Evolutionary conservation across 2,329 filamentous ascomycete genomes (phyloP).

Genomic region (Stagonosporopsis tanaceti): DNA sequence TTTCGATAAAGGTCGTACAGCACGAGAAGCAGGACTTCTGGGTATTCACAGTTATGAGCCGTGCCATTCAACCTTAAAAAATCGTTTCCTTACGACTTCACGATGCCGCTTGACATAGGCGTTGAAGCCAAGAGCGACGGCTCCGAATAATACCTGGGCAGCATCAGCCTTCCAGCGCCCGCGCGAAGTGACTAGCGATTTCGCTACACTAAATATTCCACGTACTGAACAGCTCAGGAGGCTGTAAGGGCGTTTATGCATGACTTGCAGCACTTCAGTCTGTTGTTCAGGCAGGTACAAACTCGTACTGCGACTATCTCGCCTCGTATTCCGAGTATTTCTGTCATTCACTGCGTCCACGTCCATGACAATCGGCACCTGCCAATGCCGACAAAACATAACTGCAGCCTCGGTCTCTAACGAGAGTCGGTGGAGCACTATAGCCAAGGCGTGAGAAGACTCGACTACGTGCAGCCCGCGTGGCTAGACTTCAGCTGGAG

Average conservation of each 20-base stretch:
- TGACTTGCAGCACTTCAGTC: background rate
- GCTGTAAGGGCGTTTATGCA: conserved; percentile 1
- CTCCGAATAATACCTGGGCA: conserved; percentile 7
- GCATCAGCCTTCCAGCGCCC: conserved; percentile 7
- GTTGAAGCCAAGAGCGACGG: conserved; percentile 8
- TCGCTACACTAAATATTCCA: conserved; percentile 5
- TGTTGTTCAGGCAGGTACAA: background rate
- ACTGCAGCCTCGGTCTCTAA: conserved; percentile 1
- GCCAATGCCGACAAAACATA: conserved; percentile 10
- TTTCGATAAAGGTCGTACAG: background rate
- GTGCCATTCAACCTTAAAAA: background rate
- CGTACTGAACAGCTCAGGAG: conserved; percentile 2
- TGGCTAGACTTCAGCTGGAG: conserved; percentile 19
- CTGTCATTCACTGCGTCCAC: background rate
- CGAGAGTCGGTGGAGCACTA: conserved; percentile 1
- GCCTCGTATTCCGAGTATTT: background rate
- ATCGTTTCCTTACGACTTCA: background rate
- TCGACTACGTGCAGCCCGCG: conserved; percentile 9
- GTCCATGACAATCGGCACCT: background rate
- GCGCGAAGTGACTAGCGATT: conserved; percentile 9
- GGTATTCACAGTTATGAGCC: background rate
- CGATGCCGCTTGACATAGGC: conserved; percentile 1
- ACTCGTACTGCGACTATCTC: background rate
- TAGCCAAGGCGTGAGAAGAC: conserved; percentile 10
- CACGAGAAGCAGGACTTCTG: background rate